These are phyloP conservation scores for Calonectria fujianensis DNA, from an alignment of 2,329 filamentous ascomycete genomes.

Conservation along the genomic window DNA sequence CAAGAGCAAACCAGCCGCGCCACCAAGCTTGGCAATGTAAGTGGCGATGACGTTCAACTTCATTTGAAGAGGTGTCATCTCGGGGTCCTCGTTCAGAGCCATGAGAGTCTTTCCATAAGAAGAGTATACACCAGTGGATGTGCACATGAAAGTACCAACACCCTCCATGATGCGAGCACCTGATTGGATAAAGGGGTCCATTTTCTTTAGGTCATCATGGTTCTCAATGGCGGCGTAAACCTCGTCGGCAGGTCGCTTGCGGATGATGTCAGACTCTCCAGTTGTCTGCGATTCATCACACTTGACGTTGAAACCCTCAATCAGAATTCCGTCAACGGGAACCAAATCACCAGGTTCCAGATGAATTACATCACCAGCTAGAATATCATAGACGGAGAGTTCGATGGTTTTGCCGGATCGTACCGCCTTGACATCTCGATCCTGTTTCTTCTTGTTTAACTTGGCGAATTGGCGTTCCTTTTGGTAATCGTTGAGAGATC, in stretches of 20 bases:
- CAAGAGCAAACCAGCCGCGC: constrained; percentile 84
- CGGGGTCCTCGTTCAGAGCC: constrained; percentile 82
- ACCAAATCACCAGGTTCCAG: constrained; percentile 86
- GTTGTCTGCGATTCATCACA: constrained; percentile 87
- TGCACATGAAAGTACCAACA: constrained; percentile 84
- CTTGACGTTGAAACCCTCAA: constrained; percentile 83
- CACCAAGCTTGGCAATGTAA: constrained; percentile 86
- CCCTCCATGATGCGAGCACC: constrained; percentile 86
- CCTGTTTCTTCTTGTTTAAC: constrained; percentile 86
- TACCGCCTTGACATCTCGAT: constrained; percentile 82
- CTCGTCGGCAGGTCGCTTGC: constrained; percentile 80
- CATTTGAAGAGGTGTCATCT: constrained; percentile 85
- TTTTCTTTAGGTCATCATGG: constrained; percentile 79
- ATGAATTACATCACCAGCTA: constrained; percentile 82
- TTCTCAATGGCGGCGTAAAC: constrained; percentile 82
- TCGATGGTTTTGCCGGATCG: constrained; percentile 83
- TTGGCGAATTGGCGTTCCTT: constrained; percentile 88
- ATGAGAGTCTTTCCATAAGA: constrained; percentile 86
- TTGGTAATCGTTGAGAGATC: constrained; percentile 86
- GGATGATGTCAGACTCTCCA: constrained; percentile 86
- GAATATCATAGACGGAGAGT: constrained; percentile 80
- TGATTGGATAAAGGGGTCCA: constrained; percentile 91
- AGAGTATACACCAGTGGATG: constrained; percentile 83
- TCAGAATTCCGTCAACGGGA: constrained; percentile 83
- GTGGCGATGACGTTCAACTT: constrained; percentile 85